These are phyloP conservation scores for Aspergillus candidus DNA, from an alignment of 2,329 filamentous ascomycete genomes.

Conservation along the genomic window DNA sequence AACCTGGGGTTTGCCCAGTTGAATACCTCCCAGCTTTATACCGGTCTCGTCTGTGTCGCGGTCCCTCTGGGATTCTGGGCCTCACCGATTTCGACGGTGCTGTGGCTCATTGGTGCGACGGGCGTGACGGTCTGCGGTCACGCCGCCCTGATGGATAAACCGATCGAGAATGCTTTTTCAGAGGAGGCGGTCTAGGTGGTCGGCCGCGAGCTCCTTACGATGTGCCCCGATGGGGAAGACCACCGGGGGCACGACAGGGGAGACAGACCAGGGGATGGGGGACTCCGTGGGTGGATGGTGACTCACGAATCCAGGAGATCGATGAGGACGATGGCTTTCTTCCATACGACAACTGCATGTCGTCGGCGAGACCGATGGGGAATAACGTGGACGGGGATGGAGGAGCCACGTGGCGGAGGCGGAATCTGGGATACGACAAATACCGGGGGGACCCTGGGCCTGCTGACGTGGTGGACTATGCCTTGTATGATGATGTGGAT, in stretches of 20 bases:
- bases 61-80: conserved; percentile 81
- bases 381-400: conserved; percentile 20
- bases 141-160: conserved; percentile 93
- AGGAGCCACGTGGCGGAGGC: conserved; percentile 31
- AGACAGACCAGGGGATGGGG: conserved; percentile 54
- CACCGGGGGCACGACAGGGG: conserved; percentile 75
- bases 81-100: conserved; percentile 73
- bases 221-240: conserved; percentile 99
- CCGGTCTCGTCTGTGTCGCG: conserved; percentile 71
- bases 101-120: conserved; percentile 94
- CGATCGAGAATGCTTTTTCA: conserved; percentile 99
- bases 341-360: conserved; percentile 17
- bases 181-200: conserved; percentile 99
- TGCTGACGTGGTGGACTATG: conserved; percentile 45
- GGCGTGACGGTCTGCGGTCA: conserved; percentile 93
- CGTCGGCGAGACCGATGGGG: conserved; percentile 29
- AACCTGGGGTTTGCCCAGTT: conserved; percentile 77
- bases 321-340: conserved; percentile 34
- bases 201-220: conserved; percentile 95
- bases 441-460: conserved; percentile 43
- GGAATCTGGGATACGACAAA: conserved; percentile 37
- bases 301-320: conserved; percentile 37
- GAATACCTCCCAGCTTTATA: conserved; percentile 91
- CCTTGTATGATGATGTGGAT: conserved; percentile 48
- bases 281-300: conserved; percentile 47